phyloP scores from a whole-genome alignment of 2,329 filamentous ascomycete species.

The Xylaria sp. region DNA sequence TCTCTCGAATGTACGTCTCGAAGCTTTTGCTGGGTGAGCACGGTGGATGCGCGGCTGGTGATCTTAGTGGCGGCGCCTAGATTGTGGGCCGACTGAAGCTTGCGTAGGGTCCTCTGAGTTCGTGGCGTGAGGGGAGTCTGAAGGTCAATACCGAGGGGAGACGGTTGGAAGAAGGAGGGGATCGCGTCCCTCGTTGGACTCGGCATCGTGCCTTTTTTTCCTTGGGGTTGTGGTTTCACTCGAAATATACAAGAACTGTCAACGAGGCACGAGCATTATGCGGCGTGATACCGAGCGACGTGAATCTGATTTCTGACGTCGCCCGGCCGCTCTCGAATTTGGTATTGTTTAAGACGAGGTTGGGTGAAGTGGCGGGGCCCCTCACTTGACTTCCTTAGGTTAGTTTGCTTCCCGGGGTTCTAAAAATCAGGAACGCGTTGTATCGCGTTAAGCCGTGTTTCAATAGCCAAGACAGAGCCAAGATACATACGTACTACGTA shows the following conservation, averaged over 20 bases:
- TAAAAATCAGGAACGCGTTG: slow-evolving; percentile 9
- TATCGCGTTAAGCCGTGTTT: neutral
- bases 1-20: slow-evolving; percentile 49
- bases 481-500: neutral
- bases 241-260: neutral
- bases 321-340: slow-evolving; percentile 10
- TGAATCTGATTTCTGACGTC: slow-evolving; percentile 11
- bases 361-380: slow-evolving; percentile 20
- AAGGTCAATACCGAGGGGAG: slow-evolving; percentile 59
- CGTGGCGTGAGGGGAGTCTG: slow-evolving; percentile 70
- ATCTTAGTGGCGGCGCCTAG: slow-evolving; percentile 64
- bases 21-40: slow-evolving; percentile 72
- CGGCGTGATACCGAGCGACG: slow-evolving; percentile 14
- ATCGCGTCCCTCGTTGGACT: slow-evolving; percentile 45
- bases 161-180: slow-evolving; percentile 45
- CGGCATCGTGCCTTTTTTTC: slow-evolving; percentile 41
- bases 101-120: slow-evolving; percentile 74
- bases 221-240: neutral
- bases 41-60: slow-evolving; percentile 57
- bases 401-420: neutral
- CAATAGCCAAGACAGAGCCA: neutral
- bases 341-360: slow-evolving; percentile 19
- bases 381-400: slow-evolving; percentile 1
- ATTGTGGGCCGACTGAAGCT: slow-evolving; percentile 79
- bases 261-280: neutral